A percentile compares a stretch with the other conserved stretches of the same genome.
Evolutionary conservation across 2,329 filamentous ascomycete genomes (phyloP).

Genomic region (Cercospora canescens): DNA sequence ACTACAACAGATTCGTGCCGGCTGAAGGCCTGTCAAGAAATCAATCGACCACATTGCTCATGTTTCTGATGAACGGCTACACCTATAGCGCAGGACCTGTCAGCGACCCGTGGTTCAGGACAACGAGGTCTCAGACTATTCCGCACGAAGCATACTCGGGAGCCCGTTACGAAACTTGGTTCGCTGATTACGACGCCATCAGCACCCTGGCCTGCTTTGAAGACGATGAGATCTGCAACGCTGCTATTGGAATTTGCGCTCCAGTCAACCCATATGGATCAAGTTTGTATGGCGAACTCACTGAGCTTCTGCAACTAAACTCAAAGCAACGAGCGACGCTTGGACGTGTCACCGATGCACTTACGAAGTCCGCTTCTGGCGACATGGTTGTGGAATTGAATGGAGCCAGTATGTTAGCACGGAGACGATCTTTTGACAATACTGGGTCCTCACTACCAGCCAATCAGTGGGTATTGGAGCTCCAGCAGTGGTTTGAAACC

Average conservation of each 20-base stretch:
- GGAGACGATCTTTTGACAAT: neutral
- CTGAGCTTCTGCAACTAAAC: neutral
- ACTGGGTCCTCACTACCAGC: neutral
- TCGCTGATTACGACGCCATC: conserved; percentile 1
- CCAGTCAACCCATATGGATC: neutral
- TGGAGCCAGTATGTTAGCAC: neutral
- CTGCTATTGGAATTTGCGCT: neutral
- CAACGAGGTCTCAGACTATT: neutral
- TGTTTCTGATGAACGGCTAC: conserved; percentile 7
- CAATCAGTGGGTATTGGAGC: neutral
- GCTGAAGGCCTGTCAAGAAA: neutral
- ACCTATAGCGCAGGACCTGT: conserved; percentile 3
- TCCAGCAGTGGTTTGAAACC: neutral
- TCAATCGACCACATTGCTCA: neutral
- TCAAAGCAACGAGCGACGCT: neutral
- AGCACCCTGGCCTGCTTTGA: conserved; percentile 5
- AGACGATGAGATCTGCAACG: conserved; percentile 6
- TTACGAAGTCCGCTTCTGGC: neutral
- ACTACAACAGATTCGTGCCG: neutral
- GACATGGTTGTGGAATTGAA: neutral
- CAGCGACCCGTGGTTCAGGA: neutral
- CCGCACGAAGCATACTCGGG: neutral
- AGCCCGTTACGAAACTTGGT: conserved; percentile 1
- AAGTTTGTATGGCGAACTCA: neutral
- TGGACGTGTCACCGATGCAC: neutral